phyloP scores from a whole-genome alignment of 1,284 basidiomycete genomes.

The Lentinus polychrous region DNA sequence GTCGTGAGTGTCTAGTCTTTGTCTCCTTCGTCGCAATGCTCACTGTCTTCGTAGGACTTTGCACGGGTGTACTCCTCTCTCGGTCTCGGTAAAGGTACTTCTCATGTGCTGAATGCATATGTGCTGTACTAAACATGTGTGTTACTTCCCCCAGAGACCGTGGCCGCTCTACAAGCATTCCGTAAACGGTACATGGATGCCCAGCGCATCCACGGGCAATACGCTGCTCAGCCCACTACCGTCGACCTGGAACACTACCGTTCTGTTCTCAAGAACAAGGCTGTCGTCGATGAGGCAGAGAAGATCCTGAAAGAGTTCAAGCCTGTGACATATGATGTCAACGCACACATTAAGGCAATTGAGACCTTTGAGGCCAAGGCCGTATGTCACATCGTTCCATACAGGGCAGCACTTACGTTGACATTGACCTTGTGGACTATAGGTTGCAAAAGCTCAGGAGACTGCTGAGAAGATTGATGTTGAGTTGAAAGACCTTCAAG shows the following conservation, averaged over 20 bases:
- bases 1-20: slow-evolving; percentile 46
- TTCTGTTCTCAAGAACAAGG: slow-evolving; percentile 87
- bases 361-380: slow-evolving; percentile 97
- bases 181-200: slow-evolving; percentile 93
- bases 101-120: not conserved
- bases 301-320: slow-evolving; percentile 89
- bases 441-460: slow-evolving; percentile 90
- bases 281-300: slow-evolving; percentile 89
- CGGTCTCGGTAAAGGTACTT: slow-evolving; percentile 84
- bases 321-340: slow-evolving; percentile 94
- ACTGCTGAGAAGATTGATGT: slow-evolving; percentile 88
- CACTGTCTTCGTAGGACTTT: slow-evolving; percentile 64
- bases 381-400: slow-evolving; percentile 44
- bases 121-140: not conserved
- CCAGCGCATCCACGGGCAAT: slow-evolving; percentile 66
- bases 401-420: not conserved
- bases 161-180: slow-evolving; percentile 88
- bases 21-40: slow-evolving; percentile 10
- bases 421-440: slow-evolving; percentile 5
- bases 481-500: slow-evolving; percentile 90
- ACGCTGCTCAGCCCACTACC: slow-evolving; percentile 70
- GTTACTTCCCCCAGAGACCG: slow-evolving; percentile 58
- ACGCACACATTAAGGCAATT: slow-evolving; percentile 89
- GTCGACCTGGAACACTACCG: slow-evolving; percentile 92
- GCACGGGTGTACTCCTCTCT: slow-evolving; percentile 86